Percentiles rank a stretch among this genome's conserved stretches.
Conservation (phyloP, 1,139 yeast species). For the Scheffersomyces illinoinensis region DNA sequence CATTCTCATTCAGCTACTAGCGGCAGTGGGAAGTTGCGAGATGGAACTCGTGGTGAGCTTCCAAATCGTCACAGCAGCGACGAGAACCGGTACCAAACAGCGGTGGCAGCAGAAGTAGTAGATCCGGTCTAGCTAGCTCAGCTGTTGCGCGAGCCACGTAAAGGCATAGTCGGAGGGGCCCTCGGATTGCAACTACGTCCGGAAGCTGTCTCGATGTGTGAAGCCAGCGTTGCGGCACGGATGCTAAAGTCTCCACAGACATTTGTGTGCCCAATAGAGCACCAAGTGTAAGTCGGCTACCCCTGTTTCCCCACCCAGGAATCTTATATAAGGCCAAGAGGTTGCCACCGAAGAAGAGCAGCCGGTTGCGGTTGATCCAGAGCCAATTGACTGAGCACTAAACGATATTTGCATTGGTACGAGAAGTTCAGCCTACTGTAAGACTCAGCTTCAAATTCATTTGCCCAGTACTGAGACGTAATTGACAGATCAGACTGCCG, state of each 20-base stretch:
- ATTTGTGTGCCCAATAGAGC: neutral
- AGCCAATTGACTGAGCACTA: neutral
- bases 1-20: no score
- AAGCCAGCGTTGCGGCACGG: neutral
- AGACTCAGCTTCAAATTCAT: no score
- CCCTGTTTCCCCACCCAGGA: neutral
- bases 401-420: no score
- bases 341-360: neutral
- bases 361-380: neutral
- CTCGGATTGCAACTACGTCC: neutral
- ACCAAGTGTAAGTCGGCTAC: neutral
- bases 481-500: no score
- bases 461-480: no score
- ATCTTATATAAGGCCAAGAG: neutral
- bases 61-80: no score
- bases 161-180: neutral
- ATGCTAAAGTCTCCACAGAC: neutral
- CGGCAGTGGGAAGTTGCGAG: no score
- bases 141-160: neutral
- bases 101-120: no score
- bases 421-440: no score
- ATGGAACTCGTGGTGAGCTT: no score
- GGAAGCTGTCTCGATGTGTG: neutral
- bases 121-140: no score
- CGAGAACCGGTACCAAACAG: no score